phyloP scores from a whole-genome alignment of 1,284 basidiomycete species.

The Mrakiaceae sp. region DNA sequence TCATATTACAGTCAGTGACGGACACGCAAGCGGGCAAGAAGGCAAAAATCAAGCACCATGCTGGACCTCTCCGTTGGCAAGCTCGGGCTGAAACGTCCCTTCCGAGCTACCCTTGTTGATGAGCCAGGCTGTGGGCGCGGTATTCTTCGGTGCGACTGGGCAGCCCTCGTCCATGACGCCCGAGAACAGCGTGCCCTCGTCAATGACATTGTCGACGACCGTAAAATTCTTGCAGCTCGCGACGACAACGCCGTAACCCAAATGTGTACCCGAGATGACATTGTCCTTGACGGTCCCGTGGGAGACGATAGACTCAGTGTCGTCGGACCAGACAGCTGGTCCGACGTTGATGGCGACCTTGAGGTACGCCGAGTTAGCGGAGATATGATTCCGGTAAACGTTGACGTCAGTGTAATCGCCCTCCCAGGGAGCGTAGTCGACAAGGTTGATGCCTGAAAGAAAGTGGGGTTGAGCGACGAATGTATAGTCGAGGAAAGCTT shows the following conservation, averaged over 20 bases:
- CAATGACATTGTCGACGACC: conserved; percentile 27
- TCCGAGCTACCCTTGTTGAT: conserved; percentile 32
- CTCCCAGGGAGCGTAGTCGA: conserved; percentile 36
- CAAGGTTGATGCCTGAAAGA: conserved; percentile 34
- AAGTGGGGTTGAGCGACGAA: not conserved
- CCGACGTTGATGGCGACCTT: conserved; percentile 36
- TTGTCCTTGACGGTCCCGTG: conserved; percentile 33
- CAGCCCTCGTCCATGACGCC: conserved; percentile 28
- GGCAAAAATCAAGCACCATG: conserved; percentile 26
- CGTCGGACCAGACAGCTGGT: conserved; percentile 35
- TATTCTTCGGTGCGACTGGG: conserved; percentile 33
- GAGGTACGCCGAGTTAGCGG: conserved; percentile 31
- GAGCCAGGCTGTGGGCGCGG: conserved; percentile 31
- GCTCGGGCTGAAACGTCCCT: conserved; percentile 33
- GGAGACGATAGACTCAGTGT: conserved; percentile 32
- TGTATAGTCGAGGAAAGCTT: not conserved
- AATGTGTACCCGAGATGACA: conserved; percentile 28
- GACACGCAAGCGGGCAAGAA: not conserved
- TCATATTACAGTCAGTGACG: not conserved
- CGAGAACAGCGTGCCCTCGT: conserved; percentile 25
- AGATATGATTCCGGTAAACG: conserved; percentile 33
- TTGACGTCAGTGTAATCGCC: conserved; percentile 33
- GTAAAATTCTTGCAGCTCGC: conserved; percentile 32
- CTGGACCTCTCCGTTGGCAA: conserved; percentile 37
- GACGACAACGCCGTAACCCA: conserved; percentile 36